A percentile compares a stretch with the other conserved stretches of the same genome.
phyloP scores from a whole-genome alignment of 148 eudicot genomes.

The Fagopyrum esculentum region DNA sequence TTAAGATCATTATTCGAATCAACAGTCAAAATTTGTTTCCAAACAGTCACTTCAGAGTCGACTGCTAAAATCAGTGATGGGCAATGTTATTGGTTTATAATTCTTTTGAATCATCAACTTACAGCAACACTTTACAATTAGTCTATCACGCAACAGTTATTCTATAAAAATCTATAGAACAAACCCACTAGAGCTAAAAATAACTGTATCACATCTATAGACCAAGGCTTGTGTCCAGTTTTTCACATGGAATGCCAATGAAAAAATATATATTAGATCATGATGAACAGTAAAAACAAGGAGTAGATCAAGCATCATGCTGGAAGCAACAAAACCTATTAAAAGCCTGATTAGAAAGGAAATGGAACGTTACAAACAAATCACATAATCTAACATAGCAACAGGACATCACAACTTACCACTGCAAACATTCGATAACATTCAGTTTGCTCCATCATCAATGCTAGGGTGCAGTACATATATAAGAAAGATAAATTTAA shows the following conservation, averaged over 20 bases:
- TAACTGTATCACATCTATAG: background rate
- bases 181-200: background rate
- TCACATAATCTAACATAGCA: background rate
- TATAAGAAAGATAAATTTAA: too few relatives aligned
- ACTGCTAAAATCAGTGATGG: background rate
- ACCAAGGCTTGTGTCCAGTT: background rate
- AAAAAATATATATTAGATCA: background rate
- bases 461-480: too few relatives aligned
- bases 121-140: background rate
- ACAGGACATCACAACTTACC: constrained; percentile 39
- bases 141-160: background rate
- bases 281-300: background rate
- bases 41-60: background rate
- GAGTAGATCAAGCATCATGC: background rate
- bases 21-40: background rate
- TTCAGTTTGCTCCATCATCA: too few relatives aligned
- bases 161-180: background rate
- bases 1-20: background rate
- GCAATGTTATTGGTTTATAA: background rate
- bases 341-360: background rate
- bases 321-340: background rate
- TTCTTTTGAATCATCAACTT: background rate
- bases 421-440: constrained; percentile 58
- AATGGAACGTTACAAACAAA: background rate
- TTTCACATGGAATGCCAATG: too few relatives aligned